Base-by-base conservation (phyloP, 176 grass and related monocot species). In the Chloris gayana region DNA sequence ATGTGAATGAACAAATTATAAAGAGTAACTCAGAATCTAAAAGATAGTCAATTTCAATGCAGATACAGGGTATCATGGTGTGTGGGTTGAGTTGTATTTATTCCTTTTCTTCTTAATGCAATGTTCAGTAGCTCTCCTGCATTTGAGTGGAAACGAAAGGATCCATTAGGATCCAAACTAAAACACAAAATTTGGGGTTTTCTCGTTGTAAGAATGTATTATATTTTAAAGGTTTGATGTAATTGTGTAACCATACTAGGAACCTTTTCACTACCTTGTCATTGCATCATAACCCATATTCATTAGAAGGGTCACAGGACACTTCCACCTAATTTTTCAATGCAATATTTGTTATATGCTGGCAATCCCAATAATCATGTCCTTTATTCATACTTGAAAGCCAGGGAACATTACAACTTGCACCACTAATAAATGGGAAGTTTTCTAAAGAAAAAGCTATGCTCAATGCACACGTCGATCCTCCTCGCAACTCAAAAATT, bases 1-100 rank as follows among this genome's bases (percentile, higher is more conserved):
- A 41, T 29, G 18, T 22, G 61, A 67, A 32, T 21, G 32, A 14
- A 66, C 4, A 35, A 72, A 83, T 38, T 24, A 64, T 3, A 13
- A 68, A 45, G 9, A 33, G 22, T 15, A 80, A 59, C 47, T 66
- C 53, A 62, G 19, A 67, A 49, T 58, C 12, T 38, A 74, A 1
- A 64, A 77, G 60, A 56, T 7, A 57, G 73, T 67, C 14, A 22
- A 72, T 11, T 24, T 88, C 67, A 44, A 71, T 78, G 45, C 81
- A 29, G 39, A 42, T 30, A 32, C 13, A 59, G 64, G 69, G 22
- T 49, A 26, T 67, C 14, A 15, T 17, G 14, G 47, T 15, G 47
- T 50, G 4, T 17, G 14, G 14, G 14, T 1, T 8, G 50, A 54
- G 50, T 54, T 22, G 19, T 54, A 54, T 7, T 54, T 54, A 54